Evolutionary conservation across 306 rosid genomes (phyloP).

Genomic region (Pyrus bretschneideri): DNA sequence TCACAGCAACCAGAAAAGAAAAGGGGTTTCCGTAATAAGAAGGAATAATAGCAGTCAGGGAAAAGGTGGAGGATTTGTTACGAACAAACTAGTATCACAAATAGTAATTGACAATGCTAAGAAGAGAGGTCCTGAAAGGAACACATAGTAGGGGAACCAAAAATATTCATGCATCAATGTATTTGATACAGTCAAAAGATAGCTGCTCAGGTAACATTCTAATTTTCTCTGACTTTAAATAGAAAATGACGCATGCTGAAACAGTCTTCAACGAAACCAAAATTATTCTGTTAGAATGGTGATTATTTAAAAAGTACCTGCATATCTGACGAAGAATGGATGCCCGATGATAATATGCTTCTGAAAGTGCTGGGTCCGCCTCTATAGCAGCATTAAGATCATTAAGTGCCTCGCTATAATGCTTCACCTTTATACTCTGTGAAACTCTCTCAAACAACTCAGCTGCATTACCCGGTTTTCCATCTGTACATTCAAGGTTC

Average conservation of each 20-base stretch:
- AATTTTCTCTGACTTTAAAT: neutral
- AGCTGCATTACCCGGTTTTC: constrained; percentile 63
- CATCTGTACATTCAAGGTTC: constrained; percentile 36
- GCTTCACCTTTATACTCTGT: constrained; percentile 71
- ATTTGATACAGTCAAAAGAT: too few relatives aligned
- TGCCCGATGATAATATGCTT: constrained; percentile 80
- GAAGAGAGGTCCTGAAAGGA: neutral
- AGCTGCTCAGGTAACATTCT: neutral
- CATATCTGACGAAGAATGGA: constrained; percentile 84
- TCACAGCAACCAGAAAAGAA: neutral
- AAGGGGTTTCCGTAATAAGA: neutral
- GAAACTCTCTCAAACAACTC: constrained; percentile 79
- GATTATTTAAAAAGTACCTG: constrained; percentile 43
- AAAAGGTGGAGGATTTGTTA: neutral
- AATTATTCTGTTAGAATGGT: neutral
- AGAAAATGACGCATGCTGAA: neutral
- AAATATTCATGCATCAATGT: neutral
- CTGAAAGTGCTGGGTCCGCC: constrained; percentile 84
- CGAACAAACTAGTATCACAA: neutral
- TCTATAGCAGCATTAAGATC: constrained; percentile 95
- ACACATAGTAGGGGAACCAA: neutral
- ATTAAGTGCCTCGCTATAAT: constrained; percentile 79
- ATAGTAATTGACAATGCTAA: neutral
- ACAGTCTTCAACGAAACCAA: neutral
- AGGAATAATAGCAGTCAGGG: neutral